These are phyloP conservation scores for Chloromonas sp. DNA, from an alignment of 163 green algal species.

Conservation along the genomic window DNA sequence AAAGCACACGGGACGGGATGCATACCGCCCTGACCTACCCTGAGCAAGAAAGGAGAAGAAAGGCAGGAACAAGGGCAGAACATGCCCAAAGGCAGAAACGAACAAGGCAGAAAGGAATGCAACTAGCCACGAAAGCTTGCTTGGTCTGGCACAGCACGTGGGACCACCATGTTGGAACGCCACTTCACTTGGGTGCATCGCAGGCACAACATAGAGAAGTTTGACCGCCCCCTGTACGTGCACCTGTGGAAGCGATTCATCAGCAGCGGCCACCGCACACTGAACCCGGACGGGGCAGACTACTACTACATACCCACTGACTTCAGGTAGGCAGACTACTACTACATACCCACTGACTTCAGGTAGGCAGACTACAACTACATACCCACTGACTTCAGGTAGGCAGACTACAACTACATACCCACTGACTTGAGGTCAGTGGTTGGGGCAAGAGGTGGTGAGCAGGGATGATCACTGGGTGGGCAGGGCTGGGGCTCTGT, in stretches of 20 bases:
- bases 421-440: slow-evolving; percentile 29
- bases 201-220: slow-evolving; percentile 35
- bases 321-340: slow-evolving; percentile 37
- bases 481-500: no score
- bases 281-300: slow-evolving; percentile 19
- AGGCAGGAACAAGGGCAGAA: neutral
- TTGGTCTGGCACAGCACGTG: neutral
- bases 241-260: slow-evolving; percentile 39
- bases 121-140: neutral
- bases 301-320: slow-evolving; percentile 32
- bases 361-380: slow-evolving; percentile 35
- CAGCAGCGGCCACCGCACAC: slow-evolving; percentile 25
- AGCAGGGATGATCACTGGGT: no score
- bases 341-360: slow-evolving; percentile 32
- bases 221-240: slow-evolving; percentile 34
- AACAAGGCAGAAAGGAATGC: no score
- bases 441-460: neutral
- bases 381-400: slow-evolving; percentile 33
- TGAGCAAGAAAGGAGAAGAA: no score
- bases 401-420: slow-evolving; percentile 32
- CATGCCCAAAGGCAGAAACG: neutral
- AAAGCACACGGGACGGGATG: no score
- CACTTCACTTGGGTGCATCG: neutral
- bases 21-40: no score
- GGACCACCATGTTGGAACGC: neutral